These are phyloP conservation scores for Irpex lacteus DNA, from an alignment of 1,284 basidiomycete species.

Conservation along the genomic window DNA sequence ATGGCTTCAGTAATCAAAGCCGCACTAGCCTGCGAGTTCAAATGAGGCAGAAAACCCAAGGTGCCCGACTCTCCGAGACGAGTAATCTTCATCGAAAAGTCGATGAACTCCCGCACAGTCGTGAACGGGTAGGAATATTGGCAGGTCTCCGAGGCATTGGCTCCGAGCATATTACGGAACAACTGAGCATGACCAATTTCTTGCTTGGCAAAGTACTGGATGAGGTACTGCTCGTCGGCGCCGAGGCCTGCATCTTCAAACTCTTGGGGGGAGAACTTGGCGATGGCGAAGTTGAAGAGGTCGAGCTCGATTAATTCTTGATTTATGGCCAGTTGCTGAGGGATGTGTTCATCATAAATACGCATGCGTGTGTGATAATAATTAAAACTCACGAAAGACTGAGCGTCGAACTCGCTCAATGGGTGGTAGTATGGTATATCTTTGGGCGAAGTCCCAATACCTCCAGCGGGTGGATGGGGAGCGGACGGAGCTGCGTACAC, in stretches of 20 bases:
- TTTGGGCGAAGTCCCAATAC: conserved; percentile 39
- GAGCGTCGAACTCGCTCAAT: conserved; percentile 59
- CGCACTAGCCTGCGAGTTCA: conserved; percentile 57
- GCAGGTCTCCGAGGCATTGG: conserved; percentile 46
- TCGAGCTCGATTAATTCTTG: conserved; percentile 66
- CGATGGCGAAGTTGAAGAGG: conserved; percentile 59
- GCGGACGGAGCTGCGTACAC: background rate
- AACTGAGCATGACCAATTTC: conserved; percentile 53
- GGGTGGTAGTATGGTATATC: conserved; percentile 42
- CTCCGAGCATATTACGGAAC: conserved; percentile 47
- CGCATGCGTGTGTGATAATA: background rate
- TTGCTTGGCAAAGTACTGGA: conserved; percentile 59
- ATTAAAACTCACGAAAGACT: conserved; percentile 42
- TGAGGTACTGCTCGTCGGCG: conserved; percentile 50
- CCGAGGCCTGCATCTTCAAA: conserved; percentile 56
- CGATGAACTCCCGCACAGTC: conserved; percentile 58
- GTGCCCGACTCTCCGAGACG: conserved; percentile 62
- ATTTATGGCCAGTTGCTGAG: conserved; percentile 51
- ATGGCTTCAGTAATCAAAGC: conserved; percentile 58
- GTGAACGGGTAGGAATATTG: conserved; percentile 61
- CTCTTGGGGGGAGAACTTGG: conserved; percentile 50
- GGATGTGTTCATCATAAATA: background rate
- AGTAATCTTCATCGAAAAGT: conserved; percentile 58
- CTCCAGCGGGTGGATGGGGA: conserved; percentile 32
- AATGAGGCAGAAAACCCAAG: conserved; percentile 59